phyloP scores from a whole-genome alignment of 2,329 filamentous ascomycete species.

The Alternaria ethzedia region DNA sequence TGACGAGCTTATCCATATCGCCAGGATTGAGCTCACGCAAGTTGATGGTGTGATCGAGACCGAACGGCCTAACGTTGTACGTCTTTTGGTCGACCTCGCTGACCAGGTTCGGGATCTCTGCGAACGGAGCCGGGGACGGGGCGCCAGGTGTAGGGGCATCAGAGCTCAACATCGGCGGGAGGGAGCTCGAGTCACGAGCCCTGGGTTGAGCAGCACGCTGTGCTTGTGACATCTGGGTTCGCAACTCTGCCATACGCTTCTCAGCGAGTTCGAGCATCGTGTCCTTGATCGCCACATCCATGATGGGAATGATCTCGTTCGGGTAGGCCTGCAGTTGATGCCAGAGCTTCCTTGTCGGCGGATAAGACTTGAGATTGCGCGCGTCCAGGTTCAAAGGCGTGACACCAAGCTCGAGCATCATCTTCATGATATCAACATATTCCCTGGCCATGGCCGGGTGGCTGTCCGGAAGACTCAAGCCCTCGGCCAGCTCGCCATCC shows the following conservation, averaged over 20 bases:
- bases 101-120: constrained; percentile 70
- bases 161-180: constrained; percentile 79
- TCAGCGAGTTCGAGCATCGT: constrained; percentile 88
- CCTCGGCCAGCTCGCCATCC: constrained; percentile 78
- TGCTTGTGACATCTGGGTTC: constrained; percentile 63
- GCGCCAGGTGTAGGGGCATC: constrained; percentile 63
- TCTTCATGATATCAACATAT: constrained; percentile 84
- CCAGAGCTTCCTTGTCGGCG: constrained; percentile 91
- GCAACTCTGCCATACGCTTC: constrained; percentile 75
- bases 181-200: constrained; percentile 67
- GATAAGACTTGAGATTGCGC: constrained; percentile 88
- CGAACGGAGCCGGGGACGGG: constrained; percentile 41
- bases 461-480: constrained; percentile 69
- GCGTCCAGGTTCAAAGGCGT: constrained; percentile 87
- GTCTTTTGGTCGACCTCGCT: constrained; percentile 79
- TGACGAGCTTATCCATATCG: constrained; percentile 96
- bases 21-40: constrained; percentile 92
- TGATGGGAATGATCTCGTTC: constrained; percentile 92
- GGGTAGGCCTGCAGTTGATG: constrained; percentile 94
- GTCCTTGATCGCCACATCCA: constrained; percentile 95
- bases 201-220: constrained; percentile 54
- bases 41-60: constrained; percentile 85
- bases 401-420: constrained; percentile 87
- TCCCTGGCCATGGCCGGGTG: constrained; percentile 78
- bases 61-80: constrained; percentile 89